Conservation (phyloP, 176 grass and related monocot species). For the Phyllostachys edulis region DNA sequence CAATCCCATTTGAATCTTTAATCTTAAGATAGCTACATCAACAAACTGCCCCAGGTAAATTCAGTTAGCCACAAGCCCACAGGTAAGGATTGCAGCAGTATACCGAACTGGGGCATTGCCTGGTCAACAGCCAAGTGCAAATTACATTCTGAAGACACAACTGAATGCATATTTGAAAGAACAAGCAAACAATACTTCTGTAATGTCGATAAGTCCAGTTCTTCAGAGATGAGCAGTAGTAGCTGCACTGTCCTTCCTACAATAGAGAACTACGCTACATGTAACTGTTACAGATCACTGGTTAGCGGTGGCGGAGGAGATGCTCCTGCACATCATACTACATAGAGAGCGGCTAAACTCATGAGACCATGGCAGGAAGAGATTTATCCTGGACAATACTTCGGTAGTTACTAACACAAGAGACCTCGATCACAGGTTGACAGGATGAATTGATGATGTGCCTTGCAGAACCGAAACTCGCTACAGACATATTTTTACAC, state of each 20-base stretch:
- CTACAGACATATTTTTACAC: constrained; percentile 8
- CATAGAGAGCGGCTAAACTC: constrained; percentile 7
- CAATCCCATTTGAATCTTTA: background rate
- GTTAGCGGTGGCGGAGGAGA: constrained; percentile 30
- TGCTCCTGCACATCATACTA: constrained; percentile 43
- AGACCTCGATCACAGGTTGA: background rate
- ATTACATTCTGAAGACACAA: background rate
- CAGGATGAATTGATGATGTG: background rate
- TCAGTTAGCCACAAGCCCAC: background rate
- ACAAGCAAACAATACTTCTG: background rate
- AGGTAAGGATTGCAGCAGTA: background rate
- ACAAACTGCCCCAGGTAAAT: background rate
- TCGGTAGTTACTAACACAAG: constrained; percentile 3
- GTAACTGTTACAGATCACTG: background rate
- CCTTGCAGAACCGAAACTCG: constrained; percentile 10
- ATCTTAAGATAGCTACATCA: background rate
- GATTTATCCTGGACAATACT: constrained; percentile 22
- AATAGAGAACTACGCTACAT: constrained; percentile 11
- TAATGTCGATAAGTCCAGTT: background rate
- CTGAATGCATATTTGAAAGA: background rate
- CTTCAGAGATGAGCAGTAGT: background rate
- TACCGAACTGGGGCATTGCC: no score
- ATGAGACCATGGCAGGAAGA: constrained; percentile 8
- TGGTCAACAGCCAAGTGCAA: background rate
- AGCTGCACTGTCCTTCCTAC: constrained; percentile 9